A percentile compares a stretch with the other conserved stretches of the same genome.
These are phyloP conservation scores for Chlamydomonas sphaeroides DNA, from an alignment of 139 green algal genomes.

Conservation along the genomic window DNA sequence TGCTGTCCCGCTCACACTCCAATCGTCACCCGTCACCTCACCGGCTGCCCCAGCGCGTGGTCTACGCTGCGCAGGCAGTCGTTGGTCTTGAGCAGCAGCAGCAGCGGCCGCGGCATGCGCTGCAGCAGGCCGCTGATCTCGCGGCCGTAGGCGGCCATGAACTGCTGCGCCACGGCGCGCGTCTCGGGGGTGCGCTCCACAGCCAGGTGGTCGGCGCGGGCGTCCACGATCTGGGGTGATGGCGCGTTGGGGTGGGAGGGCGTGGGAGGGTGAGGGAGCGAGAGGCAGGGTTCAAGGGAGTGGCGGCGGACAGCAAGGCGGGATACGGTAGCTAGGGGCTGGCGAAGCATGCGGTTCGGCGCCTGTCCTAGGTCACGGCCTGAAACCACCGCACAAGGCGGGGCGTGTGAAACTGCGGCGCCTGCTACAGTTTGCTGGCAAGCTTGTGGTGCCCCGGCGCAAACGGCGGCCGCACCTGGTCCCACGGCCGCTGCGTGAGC, in stretches of 20 bases:
- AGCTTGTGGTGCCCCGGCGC: no score
- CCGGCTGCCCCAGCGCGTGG: constrained; percentile 64
- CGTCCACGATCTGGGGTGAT: neutral
- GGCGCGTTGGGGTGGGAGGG: no score
- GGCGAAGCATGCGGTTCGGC: no score
- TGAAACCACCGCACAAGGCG: no score
- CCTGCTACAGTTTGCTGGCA: no score
- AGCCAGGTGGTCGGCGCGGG: neutral
- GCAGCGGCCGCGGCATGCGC: constrained; percentile 82
- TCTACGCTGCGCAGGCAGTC: constrained; percentile 91
- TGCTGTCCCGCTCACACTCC: no score
- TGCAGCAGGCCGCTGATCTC: constrained; percentile 85
- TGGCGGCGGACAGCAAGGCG: no score
- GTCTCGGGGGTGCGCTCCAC: constrained; percentile 54
- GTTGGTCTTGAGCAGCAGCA: constrained; percentile 97
- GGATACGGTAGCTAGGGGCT: no score
- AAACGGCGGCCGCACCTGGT: constrained; percentile 63
- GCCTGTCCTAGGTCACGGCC: no score
- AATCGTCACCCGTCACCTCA: no score
- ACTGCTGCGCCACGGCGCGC: constrained; percentile 61
- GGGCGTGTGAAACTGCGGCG: neutral
- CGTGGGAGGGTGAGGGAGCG: no score
- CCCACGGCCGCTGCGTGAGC: constrained; percentile 89
- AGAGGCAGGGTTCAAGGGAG: no score
- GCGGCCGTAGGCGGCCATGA: constrained; percentile 72